These are phyloP conservation scores for Nitzschia inconspicua DNA, from an alignment of 108 stramenopile genomes.

Conservation along the genomic window DNA sequence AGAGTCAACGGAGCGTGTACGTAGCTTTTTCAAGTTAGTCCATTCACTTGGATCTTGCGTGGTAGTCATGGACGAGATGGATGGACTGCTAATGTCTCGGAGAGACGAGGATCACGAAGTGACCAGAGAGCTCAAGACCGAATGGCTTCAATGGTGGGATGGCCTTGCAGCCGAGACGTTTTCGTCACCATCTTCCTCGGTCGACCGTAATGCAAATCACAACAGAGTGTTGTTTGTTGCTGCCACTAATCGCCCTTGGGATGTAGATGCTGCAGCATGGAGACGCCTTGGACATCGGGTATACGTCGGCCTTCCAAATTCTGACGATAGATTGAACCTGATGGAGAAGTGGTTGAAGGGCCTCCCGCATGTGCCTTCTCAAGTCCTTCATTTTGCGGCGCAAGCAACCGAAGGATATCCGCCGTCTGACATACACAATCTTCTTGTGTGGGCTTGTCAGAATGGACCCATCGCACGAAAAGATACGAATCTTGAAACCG, in stretches of 20 bases:
- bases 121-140: slow-evolving; percentile 90
- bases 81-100: slow-evolving; percentile 77
- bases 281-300: slow-evolving; percentile 80
- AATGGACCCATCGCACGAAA: slow-evolving; percentile 51
- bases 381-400: slow-evolving; percentile 38
- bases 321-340: slow-evolving; percentile 59
- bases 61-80: slow-evolving; percentile 94
- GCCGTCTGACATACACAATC: slow-evolving; percentile 65
- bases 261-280: slow-evolving; percentile 90
- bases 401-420: slow-evolving; percentile 55
- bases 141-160: slow-evolving; percentile 96
- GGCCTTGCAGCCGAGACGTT: slow-evolving; percentile 39
- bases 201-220: background rate
- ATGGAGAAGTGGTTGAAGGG: slow-evolving; percentile 41
- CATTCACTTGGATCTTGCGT: slow-evolving; percentile 37
- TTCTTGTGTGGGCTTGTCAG: slow-evolving; percentile 62
- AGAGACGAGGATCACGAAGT: slow-evolving; percentile 76
- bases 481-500: slow-evolving; percentile 31
- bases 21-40: slow-evolving; percentile 85
- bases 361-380: slow-evolving; percentile 24
- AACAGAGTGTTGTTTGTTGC: slow-evolving; percentile 66
- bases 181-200: background rate
- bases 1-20: slow-evolving; percentile 90
- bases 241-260: slow-evolving; percentile 95
- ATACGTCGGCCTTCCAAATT: slow-evolving; percentile 84